Conservation (phyloP, 2,329 filamentous ascomycete genomes). For the Chaetomium olivaceum region DNA sequence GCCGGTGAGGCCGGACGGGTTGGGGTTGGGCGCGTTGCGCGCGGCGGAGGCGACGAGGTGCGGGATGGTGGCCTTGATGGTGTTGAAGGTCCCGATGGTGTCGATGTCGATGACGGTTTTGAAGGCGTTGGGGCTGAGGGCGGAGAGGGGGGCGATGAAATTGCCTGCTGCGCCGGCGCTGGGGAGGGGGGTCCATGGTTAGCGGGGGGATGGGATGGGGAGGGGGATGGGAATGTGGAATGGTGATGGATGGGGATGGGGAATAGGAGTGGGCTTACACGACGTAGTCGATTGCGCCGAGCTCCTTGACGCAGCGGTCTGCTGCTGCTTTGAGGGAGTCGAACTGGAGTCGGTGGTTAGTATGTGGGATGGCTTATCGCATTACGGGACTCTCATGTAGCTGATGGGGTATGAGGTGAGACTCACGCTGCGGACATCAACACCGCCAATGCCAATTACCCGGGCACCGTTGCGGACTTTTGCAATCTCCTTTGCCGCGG, state of each 20-base stretch:
- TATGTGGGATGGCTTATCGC: neutral
- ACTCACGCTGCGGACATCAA: conserved; percentile 72
- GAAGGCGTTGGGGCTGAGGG: conserved; percentile 85
- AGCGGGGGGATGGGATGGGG: neutral
- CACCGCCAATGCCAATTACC: conserved; percentile 81
- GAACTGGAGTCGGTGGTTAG: conserved; percentile 41
- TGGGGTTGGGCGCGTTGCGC: conserved; percentile 56
- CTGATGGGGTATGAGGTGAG: neutral
- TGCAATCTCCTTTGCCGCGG: conserved; percentile 77
- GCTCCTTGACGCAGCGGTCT: conserved; percentile 74
- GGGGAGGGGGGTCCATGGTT: conserved; percentile 13
- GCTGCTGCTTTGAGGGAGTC: conserved; percentile 72
- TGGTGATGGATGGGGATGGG: too few relatives aligned
- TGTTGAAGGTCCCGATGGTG: conserved; percentile 90
- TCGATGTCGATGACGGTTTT: conserved; percentile 96
- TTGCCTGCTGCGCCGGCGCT: conserved; percentile 95
- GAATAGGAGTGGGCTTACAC: conserved; percentile 60
- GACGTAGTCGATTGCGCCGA: conserved; percentile 88
- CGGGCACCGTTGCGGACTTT: conserved; percentile 75
- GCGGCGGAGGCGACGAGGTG: conserved; percentile 74
- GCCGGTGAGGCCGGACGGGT: conserved; percentile 65
- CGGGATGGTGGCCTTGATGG: conserved; percentile 85
- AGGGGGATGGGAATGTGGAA: too few relatives aligned
- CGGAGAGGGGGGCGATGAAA: conserved; percentile 83
- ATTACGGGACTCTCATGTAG: neutral